phyloP scores from a whole-genome alignment of 2,329 filamentous ascomycete species.

The Graphilbum fragrans region DNA sequence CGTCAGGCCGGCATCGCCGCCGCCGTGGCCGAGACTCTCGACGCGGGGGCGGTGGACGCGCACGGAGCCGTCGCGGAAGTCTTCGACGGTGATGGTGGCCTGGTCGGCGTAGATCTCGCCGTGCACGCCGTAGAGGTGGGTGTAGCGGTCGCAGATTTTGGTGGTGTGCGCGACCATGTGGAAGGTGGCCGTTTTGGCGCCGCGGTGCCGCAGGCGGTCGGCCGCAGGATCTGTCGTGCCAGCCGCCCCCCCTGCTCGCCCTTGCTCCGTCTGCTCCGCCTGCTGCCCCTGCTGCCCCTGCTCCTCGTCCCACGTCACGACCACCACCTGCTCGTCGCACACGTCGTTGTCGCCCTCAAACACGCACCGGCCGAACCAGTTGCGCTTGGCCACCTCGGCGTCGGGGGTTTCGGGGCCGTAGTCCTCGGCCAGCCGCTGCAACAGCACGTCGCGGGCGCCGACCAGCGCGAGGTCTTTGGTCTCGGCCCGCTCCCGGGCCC shows the following conservation, averaged over 20 bases:
- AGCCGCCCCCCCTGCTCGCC: background rate
- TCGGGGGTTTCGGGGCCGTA: conserved; percentile 37
- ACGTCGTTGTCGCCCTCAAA: conserved; percentile 91
- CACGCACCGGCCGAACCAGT: conserved; percentile 91
- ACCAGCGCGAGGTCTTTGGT: conserved; percentile 35
- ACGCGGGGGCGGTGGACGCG: conserved; percentile 47
- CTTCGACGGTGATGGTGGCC: conserved; percentile 59
- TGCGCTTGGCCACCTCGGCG: conserved; percentile 34
- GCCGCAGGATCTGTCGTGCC: conserved; percentile 3
- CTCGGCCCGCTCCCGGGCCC: too few species aligned
- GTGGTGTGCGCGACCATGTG: conserved; percentile 92
- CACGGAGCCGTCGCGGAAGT: conserved; percentile 50
- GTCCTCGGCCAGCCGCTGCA: conserved; percentile 32
- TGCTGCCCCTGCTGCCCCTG: conserved; percentile 13
- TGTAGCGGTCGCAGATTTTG: conserved; percentile 75
- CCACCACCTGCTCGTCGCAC: conserved; percentile 84
- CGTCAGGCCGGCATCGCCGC: conserved; percentile 69
- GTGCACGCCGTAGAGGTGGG: conserved; percentile 71
- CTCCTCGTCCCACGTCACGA: conserved; percentile 75
- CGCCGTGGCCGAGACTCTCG: conserved; percentile 53
- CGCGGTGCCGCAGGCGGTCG: conserved; percentile 27
- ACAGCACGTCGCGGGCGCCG: conserved; percentile 34
- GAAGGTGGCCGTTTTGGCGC: conserved; percentile 75
- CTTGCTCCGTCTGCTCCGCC: background rate
- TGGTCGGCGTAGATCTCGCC: conserved; percentile 86